Base-by-base conservation (phyloP, 73 alveolate species). In the Durusdinium trenchii region DNA sequence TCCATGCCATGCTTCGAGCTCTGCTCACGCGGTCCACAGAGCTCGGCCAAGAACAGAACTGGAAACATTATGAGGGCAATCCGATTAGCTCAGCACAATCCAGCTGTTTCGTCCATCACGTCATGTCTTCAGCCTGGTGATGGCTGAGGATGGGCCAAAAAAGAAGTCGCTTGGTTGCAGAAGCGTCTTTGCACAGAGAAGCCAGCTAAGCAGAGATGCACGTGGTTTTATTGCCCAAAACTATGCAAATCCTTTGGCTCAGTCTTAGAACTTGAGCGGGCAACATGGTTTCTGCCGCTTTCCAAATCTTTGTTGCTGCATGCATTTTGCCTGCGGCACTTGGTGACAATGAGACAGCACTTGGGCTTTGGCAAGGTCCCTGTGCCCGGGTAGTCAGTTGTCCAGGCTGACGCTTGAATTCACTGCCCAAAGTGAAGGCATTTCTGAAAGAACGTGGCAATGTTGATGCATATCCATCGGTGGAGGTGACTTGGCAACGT, bases 381-480 rank as follows among this genome's bases (percentile, higher is more conserved):
- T 91, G 98, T 57, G 98, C 89, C 9, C 73, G 98, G 42, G 69
- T 91, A 5, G 89, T 91, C 42, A 91, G 98, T 54, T 91, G 98
- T 57, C 98, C 98, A 6, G 98, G 87, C 98, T 91, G 98, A 91
- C 98, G 98, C 40, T 54, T 91, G 90, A 91, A 91, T 48, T 76
- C 98, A 36, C 89, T 91, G 89, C 98, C 98, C 46, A 91, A 52
- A n/a, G 98, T 91, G 79, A 91, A 91, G 98, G 89, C 82, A 36
- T 90, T 91, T 50, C 98, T 91, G 98, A 91, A 91, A 36, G 90
- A 91, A 3, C 98, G 98, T 26, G 75, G 75, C 10, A 54, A 78
- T 40, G 98, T 78, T 40, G 98, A 91, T 40, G 45, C 50, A 6
- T 91, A 91, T 69, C 98, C 98, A 35, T 28, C 32, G 60, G 98